Evolutionary conservation across 192 early-diverging fungal genomes (phyloP).

Genomic region (Entomortierella parvispora): DNA sequence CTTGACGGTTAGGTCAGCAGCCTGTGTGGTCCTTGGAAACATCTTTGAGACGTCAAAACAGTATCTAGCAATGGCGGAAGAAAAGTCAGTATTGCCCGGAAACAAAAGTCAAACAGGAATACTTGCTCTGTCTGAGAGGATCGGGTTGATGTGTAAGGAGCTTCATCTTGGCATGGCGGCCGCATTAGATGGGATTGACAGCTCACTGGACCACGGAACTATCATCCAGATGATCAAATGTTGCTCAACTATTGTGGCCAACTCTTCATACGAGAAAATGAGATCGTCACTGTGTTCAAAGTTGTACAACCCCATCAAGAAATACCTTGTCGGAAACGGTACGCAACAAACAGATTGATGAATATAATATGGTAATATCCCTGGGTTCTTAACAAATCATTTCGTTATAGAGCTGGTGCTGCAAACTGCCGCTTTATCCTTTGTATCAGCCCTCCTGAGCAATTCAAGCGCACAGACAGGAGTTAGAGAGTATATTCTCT

Average conservation of each 20-base stretch:
- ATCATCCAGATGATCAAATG: conserved; percentile 37
- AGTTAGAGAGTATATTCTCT: conserved; percentile 13
- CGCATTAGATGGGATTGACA: conserved; percentile 19
- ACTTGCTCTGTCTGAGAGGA: conserved; percentile 37
- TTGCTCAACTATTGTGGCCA: conserved; percentile 19
- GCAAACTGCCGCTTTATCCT: conserved; percentile 18
- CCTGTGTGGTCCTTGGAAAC: conserved; percentile 53
- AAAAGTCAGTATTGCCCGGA: conserved; percentile 38
- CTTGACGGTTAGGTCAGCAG: conserved; percentile 54
- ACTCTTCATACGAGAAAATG: conserved; percentile 42
- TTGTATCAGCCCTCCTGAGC: conserved; percentile 19
- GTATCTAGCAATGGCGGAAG: conserved; percentile 63
- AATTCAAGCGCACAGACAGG: conserved; percentile 31
- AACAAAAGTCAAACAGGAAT: conserved; percentile 28
- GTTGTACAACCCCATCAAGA: conserved; percentile 18
- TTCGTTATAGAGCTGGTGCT: conserved; percentile 20
- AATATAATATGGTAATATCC: neutral
- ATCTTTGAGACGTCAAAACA: conserved; percentile 63
- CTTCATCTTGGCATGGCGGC: conserved; percentile 23
- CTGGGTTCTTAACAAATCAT: neutral
- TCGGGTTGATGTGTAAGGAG: conserved; percentile 30
- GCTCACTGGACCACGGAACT: conserved; percentile 5
- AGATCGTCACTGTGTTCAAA: conserved; percentile 7
- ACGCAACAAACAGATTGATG: neutral
- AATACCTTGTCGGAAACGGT: conserved; percentile 21